Percentiles rank a stretch among this genome's conserved stretches.
Conservation (phyloP, 1,284 basidiomycete species). For the Ganoderma leucocontextum region DNA sequence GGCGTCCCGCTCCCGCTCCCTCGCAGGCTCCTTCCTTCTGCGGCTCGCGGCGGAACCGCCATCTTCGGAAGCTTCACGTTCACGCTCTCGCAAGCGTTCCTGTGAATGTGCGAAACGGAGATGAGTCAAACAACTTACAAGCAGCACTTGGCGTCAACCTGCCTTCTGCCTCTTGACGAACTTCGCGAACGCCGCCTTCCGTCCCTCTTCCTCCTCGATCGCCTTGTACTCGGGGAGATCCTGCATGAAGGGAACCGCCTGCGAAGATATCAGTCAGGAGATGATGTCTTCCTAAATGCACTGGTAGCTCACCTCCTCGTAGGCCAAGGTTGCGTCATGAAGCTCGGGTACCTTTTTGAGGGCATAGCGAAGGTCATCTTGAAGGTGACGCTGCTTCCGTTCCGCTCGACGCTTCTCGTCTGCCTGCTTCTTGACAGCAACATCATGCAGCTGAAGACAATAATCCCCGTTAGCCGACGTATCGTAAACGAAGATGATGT, state of each 20-base stretch:
- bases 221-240: conserved; percentile 86
- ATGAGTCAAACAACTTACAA: conserved; percentile 25
- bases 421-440: conserved; percentile 75
- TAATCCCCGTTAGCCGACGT: conserved; percentile 14
- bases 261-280: neutral
- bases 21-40: conserved; percentile 74
- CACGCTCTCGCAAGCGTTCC: conserved; percentile 83
- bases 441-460: conserved; percentile 67
- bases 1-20: conserved; percentile 57
- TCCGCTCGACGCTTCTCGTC: conserved; percentile 87
- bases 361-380: conserved; percentile 96
- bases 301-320: conserved; percentile 70
- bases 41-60: conserved; percentile 80
- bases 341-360: conserved; percentile 89
- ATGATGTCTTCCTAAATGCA: neutral
- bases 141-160: conserved; percentile 21
- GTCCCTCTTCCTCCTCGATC: conserved; percentile 82
- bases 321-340: conserved; percentile 76
- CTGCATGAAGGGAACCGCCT: conserved; percentile 81
- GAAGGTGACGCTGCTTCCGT: conserved; percentile 84
- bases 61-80: conserved; percentile 77
- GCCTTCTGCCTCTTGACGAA: conserved; percentile 89
- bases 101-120: conserved; percentile 39
- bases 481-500: neutral
- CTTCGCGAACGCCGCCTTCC: conserved; percentile 84